Conservation (phyloP, 768 basidiomycete species). For the Boletus patriciae region DNA sequence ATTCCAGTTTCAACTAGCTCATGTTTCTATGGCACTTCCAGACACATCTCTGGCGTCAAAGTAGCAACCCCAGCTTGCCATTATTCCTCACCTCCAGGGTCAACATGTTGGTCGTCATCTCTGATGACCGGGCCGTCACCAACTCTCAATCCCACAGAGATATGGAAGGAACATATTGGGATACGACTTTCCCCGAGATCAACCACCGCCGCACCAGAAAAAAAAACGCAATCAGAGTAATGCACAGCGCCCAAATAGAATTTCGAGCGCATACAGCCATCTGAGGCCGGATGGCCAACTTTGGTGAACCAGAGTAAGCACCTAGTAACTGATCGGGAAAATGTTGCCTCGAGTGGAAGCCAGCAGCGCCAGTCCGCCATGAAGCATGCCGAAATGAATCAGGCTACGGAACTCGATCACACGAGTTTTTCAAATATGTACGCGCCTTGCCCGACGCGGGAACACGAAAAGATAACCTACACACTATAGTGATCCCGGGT, state of each 20-base stretch:
- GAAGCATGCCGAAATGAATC: conserved; percentile 32
- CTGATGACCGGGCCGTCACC: too few relatives aligned
- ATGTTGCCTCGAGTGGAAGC: conserved; percentile 14
- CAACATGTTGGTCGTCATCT: not conserved
- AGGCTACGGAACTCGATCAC: conserved; percentile 17
- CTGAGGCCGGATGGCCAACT: conserved; percentile 2
- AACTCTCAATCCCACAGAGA: not conserved
- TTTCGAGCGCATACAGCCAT: not conserved
- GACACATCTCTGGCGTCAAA: not conserved
- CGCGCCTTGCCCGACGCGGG: not conserved
- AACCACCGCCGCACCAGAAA: conserved; percentile 1
- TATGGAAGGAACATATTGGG: not conserved
- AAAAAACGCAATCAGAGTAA: not conserved
- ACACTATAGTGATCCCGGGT: not conserved
- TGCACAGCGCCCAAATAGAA: not conserved
- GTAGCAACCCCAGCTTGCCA: not conserved
- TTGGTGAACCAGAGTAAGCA: not conserved
- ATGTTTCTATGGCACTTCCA: not conserved
- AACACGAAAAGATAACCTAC: not conserved
- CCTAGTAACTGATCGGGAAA: conserved; percentile 16
- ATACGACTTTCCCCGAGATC: not conserved
- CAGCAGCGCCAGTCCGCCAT: conserved; percentile 12
- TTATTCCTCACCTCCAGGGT: not conserved
- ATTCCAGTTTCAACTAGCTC: too few relatives aligned
- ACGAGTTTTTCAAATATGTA: conserved; percentile 3